Evolutionary conservation across 176 grass and related monocot genomes (phyloP).

Genomic region (Aegilops bicornis): DNA sequence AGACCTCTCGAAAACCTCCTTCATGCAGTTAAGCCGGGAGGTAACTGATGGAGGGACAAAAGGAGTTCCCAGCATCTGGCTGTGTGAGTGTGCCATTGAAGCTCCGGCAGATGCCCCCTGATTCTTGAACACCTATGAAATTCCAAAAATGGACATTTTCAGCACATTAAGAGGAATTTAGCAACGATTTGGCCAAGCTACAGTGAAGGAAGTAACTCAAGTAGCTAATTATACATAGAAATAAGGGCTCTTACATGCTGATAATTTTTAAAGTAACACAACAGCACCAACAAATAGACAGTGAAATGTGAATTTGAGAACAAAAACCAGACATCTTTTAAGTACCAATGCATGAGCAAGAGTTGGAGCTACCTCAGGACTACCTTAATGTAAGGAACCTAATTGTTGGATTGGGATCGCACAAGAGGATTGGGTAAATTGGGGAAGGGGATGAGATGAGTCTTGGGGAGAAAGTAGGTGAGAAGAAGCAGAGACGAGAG

Average conservation of each 20-base stretch:
- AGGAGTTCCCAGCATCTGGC: conserved; percentile 91
- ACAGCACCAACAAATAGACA: background rate
- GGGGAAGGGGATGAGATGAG: too few relatives aligned
- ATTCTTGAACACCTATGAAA: conserved; percentile 87
- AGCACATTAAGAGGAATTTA: background rate
- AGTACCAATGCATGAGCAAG: background rate
- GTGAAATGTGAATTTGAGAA: background rate
- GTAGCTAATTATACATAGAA: background rate
- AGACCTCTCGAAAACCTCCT: conserved; percentile 59
- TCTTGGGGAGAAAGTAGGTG: too few relatives aligned
- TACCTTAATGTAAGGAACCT: too few relatives aligned
- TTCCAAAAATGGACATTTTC: background rate
- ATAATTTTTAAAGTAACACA: background rate
- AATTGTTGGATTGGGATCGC: too few relatives aligned
- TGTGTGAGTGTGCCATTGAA: conserved; percentile 95
- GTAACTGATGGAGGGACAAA: conserved; percentile 79
- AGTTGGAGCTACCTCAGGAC: background rate
- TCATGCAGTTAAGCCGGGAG: conserved; percentile 60
- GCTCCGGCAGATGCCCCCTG: conserved; percentile 88
- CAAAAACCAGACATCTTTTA: background rate
- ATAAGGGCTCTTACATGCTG: background rate
- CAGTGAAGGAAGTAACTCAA: background rate
- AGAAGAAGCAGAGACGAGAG: too few relatives aligned
- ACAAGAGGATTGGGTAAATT: too few relatives aligned
- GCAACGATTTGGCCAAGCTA: background rate